These are phyloP conservation scores for Nelumbo lutea DNA, from an alignment of 164 flowering plant genomes.

Conservation along the genomic window DNA sequence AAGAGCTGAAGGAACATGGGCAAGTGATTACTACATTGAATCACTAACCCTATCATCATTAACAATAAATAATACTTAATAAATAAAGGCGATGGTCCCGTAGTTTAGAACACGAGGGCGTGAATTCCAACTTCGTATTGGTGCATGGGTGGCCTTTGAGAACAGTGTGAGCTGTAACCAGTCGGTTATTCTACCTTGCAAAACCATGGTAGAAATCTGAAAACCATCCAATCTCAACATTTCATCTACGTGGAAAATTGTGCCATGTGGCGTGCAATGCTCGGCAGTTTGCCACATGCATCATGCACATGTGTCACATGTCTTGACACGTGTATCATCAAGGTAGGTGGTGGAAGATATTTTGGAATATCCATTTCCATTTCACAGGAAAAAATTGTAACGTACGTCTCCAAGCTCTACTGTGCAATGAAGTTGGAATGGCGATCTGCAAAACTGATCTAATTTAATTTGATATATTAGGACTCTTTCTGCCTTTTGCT, in stretches of 20 bases:
- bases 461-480: no score
- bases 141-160: constrained; percentile 22
- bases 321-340: no score
- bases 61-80: neutral
- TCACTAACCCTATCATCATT: constrained; percentile 9
- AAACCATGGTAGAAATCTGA: neutral
- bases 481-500: no score
- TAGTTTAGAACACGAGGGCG: constrained; percentile 34
- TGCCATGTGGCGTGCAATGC: constrained; percentile 2
- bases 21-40: constrained; percentile 10
- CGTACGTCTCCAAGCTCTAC: no score
- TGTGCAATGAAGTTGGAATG: no score
- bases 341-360: no score
- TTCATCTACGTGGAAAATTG: constrained; percentile 3
- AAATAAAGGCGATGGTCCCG: neutral
- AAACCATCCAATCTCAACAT: neutral
- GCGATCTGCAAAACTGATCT: no score
- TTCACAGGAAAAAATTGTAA: no score
- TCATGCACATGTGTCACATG: no score
- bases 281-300: neutral
- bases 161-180: constrained; percentile 16
- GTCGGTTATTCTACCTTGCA: constrained; percentile 10
- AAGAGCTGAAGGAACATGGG: constrained; percentile 18
- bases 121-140: constrained; percentile 26
- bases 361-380: no score